These are phyloP conservation scores for Naumovozyma baii DNA, from an alignment of 805 yeast species.

Conservation along the genomic window DNA sequence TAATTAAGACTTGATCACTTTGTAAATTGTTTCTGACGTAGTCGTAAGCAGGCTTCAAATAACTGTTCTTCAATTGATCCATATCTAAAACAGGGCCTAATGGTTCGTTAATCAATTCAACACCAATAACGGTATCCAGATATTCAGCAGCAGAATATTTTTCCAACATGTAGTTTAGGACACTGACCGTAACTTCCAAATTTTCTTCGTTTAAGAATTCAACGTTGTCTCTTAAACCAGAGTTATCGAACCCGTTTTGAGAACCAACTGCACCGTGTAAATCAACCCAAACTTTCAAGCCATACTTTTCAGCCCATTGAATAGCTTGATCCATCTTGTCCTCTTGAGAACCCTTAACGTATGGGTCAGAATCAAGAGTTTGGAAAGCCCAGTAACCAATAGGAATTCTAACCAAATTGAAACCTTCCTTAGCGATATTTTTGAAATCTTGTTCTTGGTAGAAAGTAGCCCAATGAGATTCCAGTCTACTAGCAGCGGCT, in stretches of 20 bases:
- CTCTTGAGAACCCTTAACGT: constrained; percentile 66
- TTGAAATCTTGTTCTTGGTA: constrained; percentile 63
- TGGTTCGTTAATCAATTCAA: constrained; percentile 86
- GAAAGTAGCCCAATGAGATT: constrained; percentile 72
- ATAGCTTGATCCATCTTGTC: constrained; percentile 66
- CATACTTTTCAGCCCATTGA: constrained; percentile 56
- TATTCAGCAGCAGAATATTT: constrained; percentile 57
- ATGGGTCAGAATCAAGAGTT: constrained; percentile 56
- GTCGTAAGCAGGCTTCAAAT: constrained; percentile 53
- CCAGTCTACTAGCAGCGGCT: constrained; percentile 42
- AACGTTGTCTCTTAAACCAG: constrained; percentile 64
- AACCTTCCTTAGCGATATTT: constrained; percentile 49
- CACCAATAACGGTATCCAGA: constrained; percentile 67
- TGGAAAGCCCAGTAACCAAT: constrained; percentile 92
- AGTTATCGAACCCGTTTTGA: constrained; percentile 92
- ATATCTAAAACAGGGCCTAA: constrained; percentile 60
- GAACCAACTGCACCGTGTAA: constrained; percentile 96
- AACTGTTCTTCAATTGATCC: constrained; percentile 43
- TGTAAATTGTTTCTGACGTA: constrained; percentile 45
- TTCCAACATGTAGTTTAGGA: constrained; percentile 43
- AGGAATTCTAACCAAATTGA: constrained; percentile 83
- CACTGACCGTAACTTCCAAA: constrained; percentile 44
- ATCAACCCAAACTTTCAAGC: constrained; percentile 78
- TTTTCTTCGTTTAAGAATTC: constrained; percentile 46
- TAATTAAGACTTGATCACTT: constrained; percentile 47